A percentile compares a stretch with the other conserved stretches of the same genome.
These are phyloP conservation scores for Mycena polygramma DNA, from an alignment of 768 basidiomycete species.

Conservation along the genomic window DNA sequence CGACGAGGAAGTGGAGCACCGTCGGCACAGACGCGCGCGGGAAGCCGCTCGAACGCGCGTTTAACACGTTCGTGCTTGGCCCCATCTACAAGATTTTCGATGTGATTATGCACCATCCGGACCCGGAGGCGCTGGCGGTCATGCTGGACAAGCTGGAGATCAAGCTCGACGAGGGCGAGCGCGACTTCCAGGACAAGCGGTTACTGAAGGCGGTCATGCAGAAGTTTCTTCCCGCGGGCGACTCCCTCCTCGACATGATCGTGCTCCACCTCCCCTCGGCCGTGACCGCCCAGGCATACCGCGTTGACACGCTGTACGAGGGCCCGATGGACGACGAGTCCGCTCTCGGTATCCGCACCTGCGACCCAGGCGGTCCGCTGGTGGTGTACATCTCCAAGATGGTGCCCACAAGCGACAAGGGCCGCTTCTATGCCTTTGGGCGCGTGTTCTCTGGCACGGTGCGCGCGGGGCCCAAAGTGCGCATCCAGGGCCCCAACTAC, in stretches of 20 bases:
- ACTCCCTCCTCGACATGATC: slow-evolving; percentile 99
- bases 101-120: slow-evolving; percentile 94
- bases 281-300: slow-evolving; percentile 96
- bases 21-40: slow-evolving; percentile 80
- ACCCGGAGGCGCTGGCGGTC: slow-evolving; percentile 84
- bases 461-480: slow-evolving; percentile 95
- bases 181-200: slow-evolving; percentile 92
- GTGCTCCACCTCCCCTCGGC: slow-evolving; percentile 99
- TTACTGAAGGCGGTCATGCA: slow-evolving; percentile 99
- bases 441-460: slow-evolving; percentile 99
- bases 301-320: slow-evolving; percentile 99
- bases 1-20: slow-evolving; percentile 96
- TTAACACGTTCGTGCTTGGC: slow-evolving; percentile 98
- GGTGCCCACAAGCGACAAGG: slow-evolving; percentile 99
- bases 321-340: slow-evolving; percentile 99
- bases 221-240: slow-evolving; percentile 99
- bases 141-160: slow-evolving; percentile 98
- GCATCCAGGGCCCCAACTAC: slow-evolving; percentile 99
- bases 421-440: slow-evolving; percentile 99
- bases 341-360: slow-evolving; percentile 97
- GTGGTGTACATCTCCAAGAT: slow-evolving; percentile 99
- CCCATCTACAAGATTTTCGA: slow-evolving; percentile 99
- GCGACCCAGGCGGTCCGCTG: slow-evolving; percentile 95
- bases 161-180: slow-evolving; percentile 88
- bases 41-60: slow-evolving; percentile 94